Conservation (phyloP, 2,329 filamentous ascomycete genomes). For the Lasiodiplodia sp. region DNA sequence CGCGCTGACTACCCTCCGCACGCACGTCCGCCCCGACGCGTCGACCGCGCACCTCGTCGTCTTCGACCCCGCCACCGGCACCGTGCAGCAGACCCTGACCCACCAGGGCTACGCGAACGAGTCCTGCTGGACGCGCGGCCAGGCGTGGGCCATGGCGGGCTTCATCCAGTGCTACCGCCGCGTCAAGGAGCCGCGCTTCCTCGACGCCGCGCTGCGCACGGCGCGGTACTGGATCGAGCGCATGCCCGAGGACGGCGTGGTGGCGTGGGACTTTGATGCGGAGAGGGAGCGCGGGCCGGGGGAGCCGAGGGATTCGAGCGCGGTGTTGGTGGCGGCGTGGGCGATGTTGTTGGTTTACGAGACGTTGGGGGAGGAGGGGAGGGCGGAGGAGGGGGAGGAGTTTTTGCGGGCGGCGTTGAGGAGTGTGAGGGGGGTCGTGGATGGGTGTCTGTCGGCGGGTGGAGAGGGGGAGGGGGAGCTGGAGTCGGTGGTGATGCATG, state of each 20-base stretch:
- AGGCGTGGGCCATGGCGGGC: conserved; percentile 59
- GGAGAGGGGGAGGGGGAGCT: conserved; percentile 26
- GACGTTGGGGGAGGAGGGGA: conserved; percentile 38
- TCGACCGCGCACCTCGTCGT: conserved; percentile 56
- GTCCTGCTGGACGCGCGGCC: conserved; percentile 58
- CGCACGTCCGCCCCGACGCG: conserved; percentile 50
- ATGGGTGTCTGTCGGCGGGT: neutral
- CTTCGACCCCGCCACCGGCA: conserved; percentile 54
- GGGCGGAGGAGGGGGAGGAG: conserved; percentile 35
- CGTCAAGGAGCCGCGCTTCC: conserved; percentile 49
- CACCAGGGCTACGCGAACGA: conserved; percentile 56
- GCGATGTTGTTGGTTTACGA: conserved; percentile 49
- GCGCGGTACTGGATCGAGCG: conserved; percentile 55
- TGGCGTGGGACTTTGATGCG: conserved; percentile 59
- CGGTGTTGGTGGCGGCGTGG: conserved; percentile 50
- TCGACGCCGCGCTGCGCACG: conserved; percentile 50
- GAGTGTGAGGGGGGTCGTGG: neutral
- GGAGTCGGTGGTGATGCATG: conserved; percentile 54
- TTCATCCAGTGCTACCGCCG: conserved; percentile 55
- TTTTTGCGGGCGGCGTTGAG: neutral
- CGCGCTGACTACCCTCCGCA: conserved; percentile 49
- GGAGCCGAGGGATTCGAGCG: conserved; percentile 51
- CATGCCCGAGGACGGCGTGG: conserved; percentile 47
- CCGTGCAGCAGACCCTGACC: conserved; percentile 53
- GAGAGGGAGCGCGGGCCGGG: conserved; percentile 39